Evolutionary conservation across 2,329 filamentous ascomycete genomes (phyloP), one percentile per base, ranked within the genome.

Genomic region (Fusarium ambrosium): DNA sequence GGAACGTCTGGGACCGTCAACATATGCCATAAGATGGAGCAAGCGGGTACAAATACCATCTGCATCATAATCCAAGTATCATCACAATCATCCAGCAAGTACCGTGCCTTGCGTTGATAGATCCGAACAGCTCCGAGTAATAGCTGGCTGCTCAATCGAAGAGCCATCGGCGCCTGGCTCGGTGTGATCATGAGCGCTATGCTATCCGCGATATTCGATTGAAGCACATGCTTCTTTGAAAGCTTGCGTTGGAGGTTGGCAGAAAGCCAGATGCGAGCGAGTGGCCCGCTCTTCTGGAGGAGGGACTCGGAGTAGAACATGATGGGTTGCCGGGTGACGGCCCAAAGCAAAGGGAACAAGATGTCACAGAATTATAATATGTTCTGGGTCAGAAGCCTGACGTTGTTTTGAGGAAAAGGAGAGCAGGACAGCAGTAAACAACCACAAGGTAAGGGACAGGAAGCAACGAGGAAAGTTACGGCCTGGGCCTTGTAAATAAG

Each of bases 291-390:
- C 92, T 98, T 98, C 83, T 95, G 95, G 79, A 99, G 91, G 69
- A 99, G 91, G 64, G 95, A 95, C 87, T 98, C 95, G 62, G 97
- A 98, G 85, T 98, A 98, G 86, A 99, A 99, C 97, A 99, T 99
- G 82, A 81, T 86, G 85, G 64, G 51, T 55, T 75, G 77, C 70
- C 71, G 79, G 76, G 75, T 70, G 72, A 77, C 71, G 51, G 18
- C 51, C 18, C 27, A 34, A 77, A 78, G 48, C 11, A 55, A 11
- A 55, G 27, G 18, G 2, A 20, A 20, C 10, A 55, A 20, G 18
- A 6, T 8, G n/a, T n/a, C n/a, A 20, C 6, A 13, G 24, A 13
- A n/a, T 32, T 53, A 11, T 18, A 8, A 14, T 32, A n/a, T 2
- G 16, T 20, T 13, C 11, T 20, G 14, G 24, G 6, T 2, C 18